These are phyloP conservation scores for Epichloe scottii DNA, from an alignment of 2,329 filamentous ascomycete species.

Conservation along the genomic window DNA sequence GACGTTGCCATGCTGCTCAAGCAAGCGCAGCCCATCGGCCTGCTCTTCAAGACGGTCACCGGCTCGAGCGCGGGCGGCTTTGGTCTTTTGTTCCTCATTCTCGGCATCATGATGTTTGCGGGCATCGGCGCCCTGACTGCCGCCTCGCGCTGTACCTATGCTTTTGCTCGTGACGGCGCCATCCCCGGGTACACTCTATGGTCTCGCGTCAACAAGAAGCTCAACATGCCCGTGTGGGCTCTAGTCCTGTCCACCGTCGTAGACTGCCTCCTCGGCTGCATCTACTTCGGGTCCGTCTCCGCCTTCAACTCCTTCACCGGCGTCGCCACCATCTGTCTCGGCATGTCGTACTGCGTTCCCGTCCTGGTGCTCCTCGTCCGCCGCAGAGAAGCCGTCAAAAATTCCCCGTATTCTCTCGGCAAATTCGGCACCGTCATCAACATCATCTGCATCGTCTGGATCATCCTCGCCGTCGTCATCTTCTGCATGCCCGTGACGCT, in stretches of 20 bases:
- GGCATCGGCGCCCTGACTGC: conserved; percentile 65
- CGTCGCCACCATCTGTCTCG: conserved; percentile 67
- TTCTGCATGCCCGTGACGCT: conserved; percentile 64
- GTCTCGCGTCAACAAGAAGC: conserved; percentile 49
- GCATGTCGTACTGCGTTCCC: conserved; percentile 62
- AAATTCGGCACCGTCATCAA: conserved; percentile 58
- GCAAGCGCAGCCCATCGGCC: conserved; percentile 62
- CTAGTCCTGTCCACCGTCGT: conserved; percentile 55
- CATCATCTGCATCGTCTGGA: conserved; percentile 55
- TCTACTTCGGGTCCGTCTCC: conserved; percentile 66
- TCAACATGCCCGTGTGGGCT: conserved; percentile 60
- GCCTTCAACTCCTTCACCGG: conserved; percentile 74
- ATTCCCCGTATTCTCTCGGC: conserved; percentile 57
- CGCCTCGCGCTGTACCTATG: conserved; percentile 61
- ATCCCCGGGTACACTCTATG: conserved; percentile 58
- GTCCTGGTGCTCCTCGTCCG: conserved; percentile 60
- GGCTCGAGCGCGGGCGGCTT: conserved; percentile 63
- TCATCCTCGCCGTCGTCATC: conserved; percentile 53
- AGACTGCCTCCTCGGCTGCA: conserved; percentile 59
- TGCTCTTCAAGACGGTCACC: conserved; percentile 64
- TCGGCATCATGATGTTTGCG: conserved; percentile 67
- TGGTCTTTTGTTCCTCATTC: conserved; percentile 60
- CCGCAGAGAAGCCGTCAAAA: conserved; percentile 49
- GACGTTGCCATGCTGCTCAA: conserved; percentile 49
- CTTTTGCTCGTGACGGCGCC: conserved; percentile 63